Base-by-base conservation (phyloP, 257 asterid genomes). In the Datura wrightii region DNA sequence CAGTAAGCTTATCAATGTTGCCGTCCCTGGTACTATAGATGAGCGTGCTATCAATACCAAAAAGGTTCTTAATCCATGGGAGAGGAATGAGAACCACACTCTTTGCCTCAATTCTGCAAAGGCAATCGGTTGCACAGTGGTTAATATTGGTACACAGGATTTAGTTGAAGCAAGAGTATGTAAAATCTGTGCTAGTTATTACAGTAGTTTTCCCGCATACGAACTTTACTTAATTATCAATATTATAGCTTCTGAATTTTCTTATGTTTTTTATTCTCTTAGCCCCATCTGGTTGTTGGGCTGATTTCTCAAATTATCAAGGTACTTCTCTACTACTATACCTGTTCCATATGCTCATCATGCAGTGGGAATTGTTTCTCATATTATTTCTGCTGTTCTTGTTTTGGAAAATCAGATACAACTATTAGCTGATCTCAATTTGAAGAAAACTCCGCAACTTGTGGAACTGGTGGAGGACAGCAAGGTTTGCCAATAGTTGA, bases 71-170 rank as follows among this genome's bases (percentile, higher is more conserved):
- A 96, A 96, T 91, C 98, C 97, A 1, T 96, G 99, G 99, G 98
- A 96, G 80, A 90, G 94, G 86, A 94, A 94, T 67, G 99, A 96
- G 85, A 96, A 94, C 83, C 99, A 94, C 87, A 96, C 97, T 14
- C 90, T 94, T 42, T 94, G 98, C 87, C 96, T 96, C 83, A 96
- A 94, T 88, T 96, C 99, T 36, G 99, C 99, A 34, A 96, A 93
- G 94, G 99, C 99, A 34, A 96, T 94, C 69, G 99, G 99, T 76
- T 96, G 99, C 91, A 94, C 98, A 36, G 99, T 96, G 84, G 99
- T 96, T 42, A 96, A 96, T 71, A 96, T 96, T 88, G 99, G 99
- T 86, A 96, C 98, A 34, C 98, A 94, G 85, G 99, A 96, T 79
- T 89, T 96, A 31, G 91, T 93, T 67, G 98, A 94, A 93, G 98